These are phyloP conservation scores for Musa itinerans DNA, from an alignment of 176 grass and related monocot genomes.

Conservation along the genomic window DNA sequence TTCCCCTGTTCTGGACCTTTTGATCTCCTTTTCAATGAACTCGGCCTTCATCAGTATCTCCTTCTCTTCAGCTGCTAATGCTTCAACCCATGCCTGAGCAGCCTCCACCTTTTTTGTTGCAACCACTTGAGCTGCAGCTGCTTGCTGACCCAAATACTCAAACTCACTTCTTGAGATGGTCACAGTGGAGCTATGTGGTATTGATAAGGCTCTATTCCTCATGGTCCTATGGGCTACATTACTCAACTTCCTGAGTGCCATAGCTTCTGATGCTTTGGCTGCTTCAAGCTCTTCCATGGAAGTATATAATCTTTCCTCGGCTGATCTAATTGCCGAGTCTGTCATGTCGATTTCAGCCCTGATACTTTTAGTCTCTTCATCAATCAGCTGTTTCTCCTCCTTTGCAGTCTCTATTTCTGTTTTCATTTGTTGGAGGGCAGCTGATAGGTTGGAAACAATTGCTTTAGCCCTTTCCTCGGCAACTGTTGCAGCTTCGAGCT, in stretches of 20 bases:
- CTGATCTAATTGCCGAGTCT: constrained; percentile 17
- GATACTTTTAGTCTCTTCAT: constrained; percentile 36
- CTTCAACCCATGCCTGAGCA: constrained; percentile 18
- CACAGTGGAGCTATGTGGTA: constrained; percentile 16
- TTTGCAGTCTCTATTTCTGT: constrained; percentile 38
- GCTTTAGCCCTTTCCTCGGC: constrained; percentile 50
- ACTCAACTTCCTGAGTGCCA: constrained; percentile 60
- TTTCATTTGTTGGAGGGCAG: constrained; percentile 51
- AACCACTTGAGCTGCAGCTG: not conserved
- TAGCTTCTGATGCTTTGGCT: constrained; percentile 45
- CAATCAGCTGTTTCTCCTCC: constrained; percentile 39
- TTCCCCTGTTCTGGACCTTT: constrained; percentile 22
- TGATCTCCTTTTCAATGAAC: constrained; percentile 23
- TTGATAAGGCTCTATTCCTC: constrained; percentile 26
- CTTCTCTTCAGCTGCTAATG: constrained; percentile 35
- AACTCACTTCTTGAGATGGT: constrained; percentile 75
- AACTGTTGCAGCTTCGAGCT: constrained; percentile 36
- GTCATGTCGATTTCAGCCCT: constrained; percentile 29
- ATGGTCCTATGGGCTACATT: constrained; percentile 33
- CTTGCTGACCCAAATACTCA: constrained; percentile 49
- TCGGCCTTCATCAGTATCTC: constrained; percentile 39
- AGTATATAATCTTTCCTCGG: constrained; percentile 26
- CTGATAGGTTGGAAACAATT: constrained; percentile 48
- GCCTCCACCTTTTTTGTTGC: constrained; percentile 15
- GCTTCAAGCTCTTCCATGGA: constrained; percentile 49